Percentiles rank a stretch among this genome's conserved stretches.
These are phyloP conservation scores for Begonia peltatifolia DNA, from an alignment of 306 rosid genomes.

Conservation along the genomic window DNA sequence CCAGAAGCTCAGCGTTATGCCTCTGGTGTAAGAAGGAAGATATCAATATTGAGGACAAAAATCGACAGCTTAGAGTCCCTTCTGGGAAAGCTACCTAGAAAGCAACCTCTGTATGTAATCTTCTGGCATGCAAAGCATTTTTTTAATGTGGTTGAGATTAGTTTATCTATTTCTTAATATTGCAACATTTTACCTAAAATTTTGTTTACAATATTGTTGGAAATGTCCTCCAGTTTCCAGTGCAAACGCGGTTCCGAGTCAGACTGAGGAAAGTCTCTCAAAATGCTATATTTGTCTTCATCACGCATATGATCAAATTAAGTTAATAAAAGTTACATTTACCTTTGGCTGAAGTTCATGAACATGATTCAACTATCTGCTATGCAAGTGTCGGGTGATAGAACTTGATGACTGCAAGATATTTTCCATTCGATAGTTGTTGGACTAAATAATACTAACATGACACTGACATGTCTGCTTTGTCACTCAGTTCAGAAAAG, in stretches of 20 bases:
- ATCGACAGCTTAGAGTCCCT: conserved; percentile 29
- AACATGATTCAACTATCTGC: neutral
- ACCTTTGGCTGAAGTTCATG: neutral
- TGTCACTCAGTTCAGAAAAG: conserved; percentile 18
- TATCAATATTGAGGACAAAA: conserved; percentile 28
- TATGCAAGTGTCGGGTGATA: neutral
- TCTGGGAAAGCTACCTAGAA: conserved; percentile 17
- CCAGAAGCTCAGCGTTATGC: conserved; percentile 28
- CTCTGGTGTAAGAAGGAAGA: conserved; percentile 27
- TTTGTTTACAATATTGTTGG: no score
- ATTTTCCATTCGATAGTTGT: conserved; percentile 1
- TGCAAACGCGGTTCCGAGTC: no score
- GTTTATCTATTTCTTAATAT: neutral
- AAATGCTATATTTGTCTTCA: no score
- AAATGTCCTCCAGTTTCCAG: no score
- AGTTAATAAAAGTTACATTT: neutral
- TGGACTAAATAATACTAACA: no score
- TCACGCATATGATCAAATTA: neutral
- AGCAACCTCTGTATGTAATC: conserved; percentile 20
- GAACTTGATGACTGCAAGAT: neutral
- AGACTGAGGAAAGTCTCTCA: no score
- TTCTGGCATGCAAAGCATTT: neutral
- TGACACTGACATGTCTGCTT: neutral
- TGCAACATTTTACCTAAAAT: no score
- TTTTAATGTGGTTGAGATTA: neutral